Evolutionary conservation across 805 yeast species (phyloP).

Genomic region (Ogataea zsoltii): DNA sequence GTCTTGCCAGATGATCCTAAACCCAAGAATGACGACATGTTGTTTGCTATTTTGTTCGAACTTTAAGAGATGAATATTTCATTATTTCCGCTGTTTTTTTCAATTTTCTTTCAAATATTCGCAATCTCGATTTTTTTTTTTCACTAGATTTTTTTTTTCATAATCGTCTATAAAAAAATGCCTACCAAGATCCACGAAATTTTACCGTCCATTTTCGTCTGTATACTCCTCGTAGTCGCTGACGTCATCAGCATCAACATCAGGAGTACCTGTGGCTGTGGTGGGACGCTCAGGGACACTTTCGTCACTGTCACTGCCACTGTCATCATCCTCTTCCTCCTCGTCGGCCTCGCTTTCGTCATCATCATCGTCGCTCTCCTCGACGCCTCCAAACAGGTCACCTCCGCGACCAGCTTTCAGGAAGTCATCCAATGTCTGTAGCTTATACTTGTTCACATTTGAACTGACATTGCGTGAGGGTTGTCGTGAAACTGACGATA

Average conservation of each 20-base stretch:
- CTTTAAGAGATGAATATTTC: too few species aligned
- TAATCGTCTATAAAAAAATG: background rate
- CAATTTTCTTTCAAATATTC: background rate
- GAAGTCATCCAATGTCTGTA: conserved; percentile 87
- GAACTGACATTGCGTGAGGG: background rate
- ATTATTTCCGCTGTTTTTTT: background rate
- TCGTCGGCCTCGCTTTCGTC: conserved; percentile 32
- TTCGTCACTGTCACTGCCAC: conserved; percentile 24
- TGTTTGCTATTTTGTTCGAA: background rate
- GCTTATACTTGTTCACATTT: conserved; percentile 44
- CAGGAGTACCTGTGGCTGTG: background rate
- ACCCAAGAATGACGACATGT: conserved; percentile 35
- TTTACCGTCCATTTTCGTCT: conserved; percentile 17
- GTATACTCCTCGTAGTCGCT: conserved; percentile 26
- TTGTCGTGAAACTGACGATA: background rate
- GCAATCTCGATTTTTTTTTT: conserved; percentile 1
- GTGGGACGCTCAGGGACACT: conserved; percentile 9
- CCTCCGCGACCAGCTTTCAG: conserved; percentile 45
- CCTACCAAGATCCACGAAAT: background rate
- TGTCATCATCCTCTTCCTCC: conserved; percentile 31
- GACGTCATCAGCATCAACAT: conserved; percentile 23
- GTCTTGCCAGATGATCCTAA: conserved; percentile 22
- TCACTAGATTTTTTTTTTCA: background rate
- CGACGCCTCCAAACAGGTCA: conserved; percentile 36
- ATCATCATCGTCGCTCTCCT: conserved; percentile 24